Evolutionary conservation across 169 alveolate species (phyloP).

Genomic region (Cystoisospora suis): DNA sequence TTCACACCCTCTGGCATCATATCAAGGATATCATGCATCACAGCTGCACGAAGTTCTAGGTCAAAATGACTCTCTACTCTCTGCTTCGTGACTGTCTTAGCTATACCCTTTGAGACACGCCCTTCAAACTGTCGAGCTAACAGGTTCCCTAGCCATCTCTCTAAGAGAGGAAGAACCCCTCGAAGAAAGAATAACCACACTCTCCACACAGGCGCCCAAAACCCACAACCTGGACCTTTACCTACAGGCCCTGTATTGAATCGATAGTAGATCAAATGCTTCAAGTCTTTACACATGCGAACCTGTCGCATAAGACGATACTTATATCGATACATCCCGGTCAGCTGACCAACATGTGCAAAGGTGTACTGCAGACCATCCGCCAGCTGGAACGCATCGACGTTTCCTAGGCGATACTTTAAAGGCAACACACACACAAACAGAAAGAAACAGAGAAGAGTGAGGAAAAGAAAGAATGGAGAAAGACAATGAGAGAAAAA

Average conservation of each 20-base stretch:
- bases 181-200: constrained; percentile 99
- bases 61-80: constrained; percentile 99
- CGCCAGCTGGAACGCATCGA: constrained; percentile 99
- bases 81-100: constrained; percentile 99
- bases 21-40: constrained; percentile 98
- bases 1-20: constrained; percentile 99
- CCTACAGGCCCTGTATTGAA: constrained; percentile 99
- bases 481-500: neutral
- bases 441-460: neutral
- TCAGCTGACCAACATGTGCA: constrained; percentile 99
- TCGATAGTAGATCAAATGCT: constrained; percentile 98
- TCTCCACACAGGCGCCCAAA: constrained; percentile 99
- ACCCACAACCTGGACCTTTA: constrained; percentile 99
- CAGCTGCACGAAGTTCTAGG: constrained; percentile 99
- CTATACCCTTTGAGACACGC: constrained; percentile 96
- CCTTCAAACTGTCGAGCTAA: constrained; percentile 99
- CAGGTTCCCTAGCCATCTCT: constrained; percentile 99
- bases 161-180: constrained; percentile 98
- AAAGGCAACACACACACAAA: neutral
- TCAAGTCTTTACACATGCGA: constrained; percentile 99
- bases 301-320: constrained; percentile 99
- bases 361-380: constrained; percentile 99
- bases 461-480: neutral
- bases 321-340: constrained; percentile 99
- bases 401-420: constrained; percentile 90